Conservation (phyloP, 2,329 filamentous ascomycete species). For the Sclerotinia spermophila region DNA sequence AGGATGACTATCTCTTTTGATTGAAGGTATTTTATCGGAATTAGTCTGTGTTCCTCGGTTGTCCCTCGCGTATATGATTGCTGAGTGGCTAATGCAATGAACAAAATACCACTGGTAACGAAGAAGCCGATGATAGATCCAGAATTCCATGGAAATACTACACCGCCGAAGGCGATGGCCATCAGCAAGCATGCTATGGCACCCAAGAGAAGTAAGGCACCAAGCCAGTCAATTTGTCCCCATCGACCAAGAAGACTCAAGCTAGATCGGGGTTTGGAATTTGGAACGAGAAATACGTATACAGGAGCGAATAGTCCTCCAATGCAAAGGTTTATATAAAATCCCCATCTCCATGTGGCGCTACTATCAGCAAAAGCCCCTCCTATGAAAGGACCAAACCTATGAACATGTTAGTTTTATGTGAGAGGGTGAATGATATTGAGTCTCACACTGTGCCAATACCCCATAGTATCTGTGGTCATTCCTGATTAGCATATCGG, state of each 20-base stretch:
- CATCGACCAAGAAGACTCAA: constrained; percentile 25
- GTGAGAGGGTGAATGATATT: not conserved
- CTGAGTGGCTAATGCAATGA: constrained; percentile 25
- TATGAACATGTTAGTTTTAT: not conserved
- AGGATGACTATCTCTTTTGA: constrained; percentile 38
- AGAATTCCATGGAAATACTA: constrained; percentile 33
- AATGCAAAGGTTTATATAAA: constrained; percentile 56
- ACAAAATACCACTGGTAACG: constrained; percentile 44
- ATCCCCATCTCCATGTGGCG: constrained; percentile 47
- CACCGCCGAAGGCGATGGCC: constrained; percentile 38
- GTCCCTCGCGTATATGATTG: constrained; percentile 33
- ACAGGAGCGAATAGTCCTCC: constrained; percentile 41
- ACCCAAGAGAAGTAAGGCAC: constrained; percentile 34
- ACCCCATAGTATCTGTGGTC: not conserved
- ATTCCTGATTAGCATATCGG: not conserved
- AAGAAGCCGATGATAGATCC: constrained; percentile 36
- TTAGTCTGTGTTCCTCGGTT: constrained; percentile 28
- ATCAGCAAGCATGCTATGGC: constrained; percentile 37
- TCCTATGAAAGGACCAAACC: constrained; percentile 7
- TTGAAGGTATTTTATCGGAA: constrained; percentile 37
- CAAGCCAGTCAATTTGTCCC: constrained; percentile 32
- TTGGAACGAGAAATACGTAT: constrained; percentile 44
- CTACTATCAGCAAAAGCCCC: constrained; percentile 43
- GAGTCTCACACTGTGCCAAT: not conserved
- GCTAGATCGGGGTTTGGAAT: constrained; percentile 36